Percentiles rank a stretch among this genome's conserved stretches.
These are phyloP conservation scores for Pholiota conissans DNA, from an alignment of 768 basidiomycete genomes.

Conservation along the genomic window DNA sequence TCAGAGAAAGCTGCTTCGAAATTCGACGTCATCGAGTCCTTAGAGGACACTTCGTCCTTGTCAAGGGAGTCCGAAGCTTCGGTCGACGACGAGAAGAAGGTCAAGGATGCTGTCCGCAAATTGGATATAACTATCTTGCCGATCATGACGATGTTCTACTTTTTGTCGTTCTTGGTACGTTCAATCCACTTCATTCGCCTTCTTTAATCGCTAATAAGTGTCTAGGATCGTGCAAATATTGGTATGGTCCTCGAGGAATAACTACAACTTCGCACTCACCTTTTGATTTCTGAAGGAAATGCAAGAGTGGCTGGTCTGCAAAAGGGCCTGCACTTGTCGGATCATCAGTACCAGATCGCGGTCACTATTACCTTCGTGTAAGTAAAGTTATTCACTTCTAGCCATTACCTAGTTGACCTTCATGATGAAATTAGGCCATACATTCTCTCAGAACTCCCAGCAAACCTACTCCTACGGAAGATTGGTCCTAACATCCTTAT, in stretches of 20 bases:
- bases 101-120: conserved; percentile 18
- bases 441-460: conserved; percentile 46
- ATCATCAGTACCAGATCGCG: conserved; percentile 36
- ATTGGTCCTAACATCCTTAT: conserved; percentile 51
- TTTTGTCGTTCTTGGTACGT: conserved; percentile 36
- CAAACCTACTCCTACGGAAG: conserved; percentile 40
- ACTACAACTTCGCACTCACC: neutral
- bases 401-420: neutral
- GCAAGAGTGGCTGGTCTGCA: conserved; percentile 51
- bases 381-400: conserved; percentile 4
- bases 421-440: conserved; percentile 31
- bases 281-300: conserved; percentile 27
- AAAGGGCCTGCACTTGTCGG: conserved; percentile 37
- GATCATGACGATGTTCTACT: conserved; percentile 33
- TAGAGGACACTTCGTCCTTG: neutral
- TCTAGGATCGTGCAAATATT: conserved; percentile 36
- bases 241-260: conserved; percentile 17
- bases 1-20: neutral
- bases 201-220: neutral
- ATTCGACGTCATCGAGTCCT: neutral
- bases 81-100: neutral
- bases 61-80: neutral
- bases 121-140: conserved; percentile 31
- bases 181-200: neutral
- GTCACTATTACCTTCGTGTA: conserved; percentile 31